Evolutionary conservation across 257 asterid species (phyloP).

Genomic region (Rehmannia glutinosa): DNA sequence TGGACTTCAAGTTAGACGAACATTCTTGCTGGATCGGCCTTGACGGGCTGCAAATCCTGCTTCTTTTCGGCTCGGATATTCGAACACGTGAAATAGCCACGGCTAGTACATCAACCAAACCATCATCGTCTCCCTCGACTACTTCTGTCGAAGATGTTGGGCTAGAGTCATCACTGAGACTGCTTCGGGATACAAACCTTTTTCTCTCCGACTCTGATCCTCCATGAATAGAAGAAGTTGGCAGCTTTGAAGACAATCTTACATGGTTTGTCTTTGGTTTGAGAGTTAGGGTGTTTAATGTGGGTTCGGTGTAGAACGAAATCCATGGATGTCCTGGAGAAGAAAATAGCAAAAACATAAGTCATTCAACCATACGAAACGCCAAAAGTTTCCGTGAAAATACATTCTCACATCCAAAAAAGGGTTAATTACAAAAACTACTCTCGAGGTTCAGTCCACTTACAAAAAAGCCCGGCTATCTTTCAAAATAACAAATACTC

Average conservation of each 20-base stretch:
- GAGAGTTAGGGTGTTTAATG: constrained; percentile 16
- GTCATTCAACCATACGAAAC: background rate
- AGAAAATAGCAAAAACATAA: background rate
- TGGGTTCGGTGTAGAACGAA: constrained; percentile 38
- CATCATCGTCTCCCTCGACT: constrained; percentile 39
- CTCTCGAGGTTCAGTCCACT: too few relatives aligned
- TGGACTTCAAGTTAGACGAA: constrained; percentile 60
- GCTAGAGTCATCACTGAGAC: constrained; percentile 49
- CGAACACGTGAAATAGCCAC: constrained; percentile 64
- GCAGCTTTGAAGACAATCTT: constrained; percentile 37
- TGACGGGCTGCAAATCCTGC: constrained; percentile 66
- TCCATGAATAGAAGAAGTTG: constrained; percentile 28
- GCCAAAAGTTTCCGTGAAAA: too few relatives aligned
- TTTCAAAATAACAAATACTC: too few relatives aligned
- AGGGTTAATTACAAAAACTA: too few relatives aligned
- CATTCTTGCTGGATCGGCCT: constrained; percentile 51
- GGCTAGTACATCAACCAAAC: constrained; percentile 58
- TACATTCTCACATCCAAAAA: too few relatives aligned
- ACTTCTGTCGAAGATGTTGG: constrained; percentile 27
- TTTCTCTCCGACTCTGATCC: constrained; percentile 59
- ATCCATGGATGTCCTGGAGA: constrained; percentile 65
- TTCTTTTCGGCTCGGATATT: constrained; percentile 76
- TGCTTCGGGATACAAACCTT: constrained; percentile 21
- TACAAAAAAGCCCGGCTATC: too few relatives aligned
- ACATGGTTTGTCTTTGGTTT: constrained; percentile 29